A percentile compares a stretch with the other conserved stretches of the same genome.
phyloP scores from a whole-genome alignment of 202 grass and related monocot genomes.

The Miscanthus sacchariflorus region DNA sequence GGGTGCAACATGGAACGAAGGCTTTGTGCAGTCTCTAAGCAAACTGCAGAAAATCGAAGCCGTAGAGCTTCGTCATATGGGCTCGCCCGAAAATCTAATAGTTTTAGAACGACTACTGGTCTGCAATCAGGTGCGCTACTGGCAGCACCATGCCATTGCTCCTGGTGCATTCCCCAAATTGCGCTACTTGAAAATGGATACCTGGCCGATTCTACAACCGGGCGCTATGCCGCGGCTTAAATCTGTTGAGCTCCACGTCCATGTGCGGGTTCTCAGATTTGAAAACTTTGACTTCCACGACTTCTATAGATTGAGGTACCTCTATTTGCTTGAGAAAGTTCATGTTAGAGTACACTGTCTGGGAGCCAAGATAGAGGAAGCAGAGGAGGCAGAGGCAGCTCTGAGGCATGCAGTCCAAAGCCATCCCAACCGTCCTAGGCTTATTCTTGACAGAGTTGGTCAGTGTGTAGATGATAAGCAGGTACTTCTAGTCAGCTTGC shows the following conservation, averaged over 20 bases:
- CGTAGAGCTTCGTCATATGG: neutral
- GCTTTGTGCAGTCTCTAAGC: conserved; percentile 8
- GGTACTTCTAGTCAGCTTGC: neutral
- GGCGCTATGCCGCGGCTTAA: neutral
- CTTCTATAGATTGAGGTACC: neutral
- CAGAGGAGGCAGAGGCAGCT: neutral
- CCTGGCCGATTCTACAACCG: neutral
- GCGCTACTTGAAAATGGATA: too few species aligned
- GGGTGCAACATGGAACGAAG: neutral
- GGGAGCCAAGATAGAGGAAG: neutral
- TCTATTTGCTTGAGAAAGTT: neutral
- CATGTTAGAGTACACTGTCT: neutral
- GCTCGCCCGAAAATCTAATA: too few species aligned
- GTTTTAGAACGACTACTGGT: too few species aligned
- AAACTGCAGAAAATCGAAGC: conserved; percentile 13
- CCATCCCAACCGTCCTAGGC: neutral
- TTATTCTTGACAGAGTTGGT: neutral
- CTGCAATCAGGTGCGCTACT: too few species aligned
- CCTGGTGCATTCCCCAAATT: conserved; percentile 16
- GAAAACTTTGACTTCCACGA: neutral
- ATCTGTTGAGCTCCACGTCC: neutral
- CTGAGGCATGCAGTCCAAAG: neutral
- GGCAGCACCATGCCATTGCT: neutral
- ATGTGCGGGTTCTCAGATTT: neutral
- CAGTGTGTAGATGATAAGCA: neutral